phyloP scores from a whole-genome alignment of 1,139 yeast genomes.

The Magnusiomyces ingens region DNA sequence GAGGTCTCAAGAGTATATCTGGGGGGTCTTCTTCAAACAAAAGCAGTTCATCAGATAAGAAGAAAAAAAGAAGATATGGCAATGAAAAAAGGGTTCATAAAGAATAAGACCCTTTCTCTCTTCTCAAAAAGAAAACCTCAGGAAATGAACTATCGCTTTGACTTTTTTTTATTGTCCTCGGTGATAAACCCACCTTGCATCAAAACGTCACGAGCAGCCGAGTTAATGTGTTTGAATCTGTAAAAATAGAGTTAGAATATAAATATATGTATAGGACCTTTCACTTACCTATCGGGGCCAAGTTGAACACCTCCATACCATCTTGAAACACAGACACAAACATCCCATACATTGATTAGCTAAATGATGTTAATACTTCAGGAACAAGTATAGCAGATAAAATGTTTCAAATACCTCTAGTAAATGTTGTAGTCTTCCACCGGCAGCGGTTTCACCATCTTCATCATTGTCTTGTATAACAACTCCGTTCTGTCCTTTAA shows the following conservation, averaged over 20 bases:
- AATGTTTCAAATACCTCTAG: constrained; percentile 42
- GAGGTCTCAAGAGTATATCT: constrained; percentile 2
- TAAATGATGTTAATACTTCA: constrained; percentile 4
- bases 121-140: neutral
- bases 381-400: neutral
- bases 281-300: constrained; percentile 61
- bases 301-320: constrained; percentile 93
- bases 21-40: constrained; percentile 4
- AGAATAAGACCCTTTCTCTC: neutral
- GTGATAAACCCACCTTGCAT: constrained; percentile 50
- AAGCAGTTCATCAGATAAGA: neutral
- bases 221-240: constrained; percentile 85
- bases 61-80: neutral
- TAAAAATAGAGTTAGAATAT: neutral
- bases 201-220: constrained; percentile 81
- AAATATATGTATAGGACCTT: neutral
- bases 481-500: constrained; percentile 45
- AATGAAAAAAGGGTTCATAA: constrained; percentile 4
- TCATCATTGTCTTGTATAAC: constrained; percentile 84
- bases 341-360: constrained; percentile 66
- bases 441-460: constrained; percentile 97
- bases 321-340: constrained; percentile 78
- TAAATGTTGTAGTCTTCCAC: constrained; percentile 76
- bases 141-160: constrained; percentile 13
- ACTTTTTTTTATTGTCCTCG: constrained; percentile 18